Evolutionary conservation across 805 yeast species (phyloP).

Genomic region (Torulaspora microellipsoides): DNA sequence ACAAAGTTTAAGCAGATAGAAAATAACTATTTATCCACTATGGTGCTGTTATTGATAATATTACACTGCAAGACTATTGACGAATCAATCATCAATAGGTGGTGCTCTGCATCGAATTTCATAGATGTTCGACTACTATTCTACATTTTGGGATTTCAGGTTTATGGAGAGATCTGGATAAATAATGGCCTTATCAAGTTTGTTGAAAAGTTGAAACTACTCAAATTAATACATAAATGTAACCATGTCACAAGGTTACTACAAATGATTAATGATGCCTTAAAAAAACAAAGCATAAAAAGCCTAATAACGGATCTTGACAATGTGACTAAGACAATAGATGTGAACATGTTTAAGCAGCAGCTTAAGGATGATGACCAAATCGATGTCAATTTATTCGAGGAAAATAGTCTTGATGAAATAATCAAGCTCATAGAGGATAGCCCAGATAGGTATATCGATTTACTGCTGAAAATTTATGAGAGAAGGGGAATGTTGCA

Average conservation of each 20-base stretch:
- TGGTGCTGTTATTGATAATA: slow-evolving; percentile 21
- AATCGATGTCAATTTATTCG: slow-evolving; percentile 16
- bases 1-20: slow-evolving; percentile 21
- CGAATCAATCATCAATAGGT: slow-evolving; percentile 13
- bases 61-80: slow-evolving; percentile 26
- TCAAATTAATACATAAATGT: slow-evolving; percentile 28
- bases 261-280: slow-evolving; percentile 3
- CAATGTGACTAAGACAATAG: slow-evolving; percentile 24
- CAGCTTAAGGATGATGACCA: slow-evolving; percentile 4
- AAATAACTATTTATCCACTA: slow-evolving; percentile 17
- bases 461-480: slow-evolving; percentile 16
- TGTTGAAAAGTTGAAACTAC: slow-evolving; percentile 20
- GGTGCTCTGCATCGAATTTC: slow-evolving; percentile 17
- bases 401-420: slow-evolving; percentile 16
- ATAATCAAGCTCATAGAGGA: slow-evolving; percentile 13
- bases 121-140: slow-evolving; percentile 30
- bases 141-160: slow-evolving; percentile 22
- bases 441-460: slow-evolving; percentile 1
- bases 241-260: slow-evolving; percentile 9
- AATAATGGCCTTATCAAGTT: slow-evolving; percentile 26
- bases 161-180: slow-evolving; percentile 32
- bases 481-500: slow-evolving; percentile 11
- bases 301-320: slow-evolving; percentile 12
- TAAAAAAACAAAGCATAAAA: slow-evolving; percentile 2
- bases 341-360: slow-evolving; percentile 20